Percentiles rank a stretch among this genome's conserved stretches.
Conservation (phyloP, 179 eudicot species). For the Corrigiola litoralis region DNA sequence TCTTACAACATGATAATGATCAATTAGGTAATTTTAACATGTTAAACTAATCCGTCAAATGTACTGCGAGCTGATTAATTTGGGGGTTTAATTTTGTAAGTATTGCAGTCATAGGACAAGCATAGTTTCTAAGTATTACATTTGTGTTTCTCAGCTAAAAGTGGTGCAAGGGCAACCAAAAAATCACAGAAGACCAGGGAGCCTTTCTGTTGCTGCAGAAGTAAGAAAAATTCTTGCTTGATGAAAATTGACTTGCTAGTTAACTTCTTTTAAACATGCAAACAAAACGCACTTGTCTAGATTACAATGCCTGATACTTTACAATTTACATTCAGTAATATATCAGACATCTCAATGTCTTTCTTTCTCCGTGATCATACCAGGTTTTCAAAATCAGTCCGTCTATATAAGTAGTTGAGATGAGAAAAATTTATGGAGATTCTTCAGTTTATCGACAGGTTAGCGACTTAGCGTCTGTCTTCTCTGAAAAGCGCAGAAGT, state of each 20-base stretch:
- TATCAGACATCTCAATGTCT: not conserved
- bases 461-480: not conserved
- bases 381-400: constrained; percentile 93
- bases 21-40: constrained; percentile 17
- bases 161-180: constrained; percentile 59
- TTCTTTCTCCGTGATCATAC: not conserved
- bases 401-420: constrained; percentile 74
- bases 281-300: too few species aligned
- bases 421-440: constrained; percentile 79
- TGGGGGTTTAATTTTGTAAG: too few species aligned
- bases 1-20: too few species aligned
- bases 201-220: constrained; percentile 82
- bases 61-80: too few species aligned
- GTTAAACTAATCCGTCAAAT: too few species aligned
- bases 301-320: too few species aligned
- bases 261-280: not conserved
- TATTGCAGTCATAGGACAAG: too few species aligned
- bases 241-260: too few species aligned
- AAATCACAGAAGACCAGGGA: constrained; percentile 45
- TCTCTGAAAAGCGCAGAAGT: too few species aligned
- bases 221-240: constrained; percentile 39
- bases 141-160: constrained; percentile 50
- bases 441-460: constrained; percentile 73
- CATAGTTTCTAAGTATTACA: not conserved
- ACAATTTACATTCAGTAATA: too few species aligned